Evolutionary conservation across 768 basidiomycete species (phyloP).

Genomic region (Boletus eberwhitei): DNA sequence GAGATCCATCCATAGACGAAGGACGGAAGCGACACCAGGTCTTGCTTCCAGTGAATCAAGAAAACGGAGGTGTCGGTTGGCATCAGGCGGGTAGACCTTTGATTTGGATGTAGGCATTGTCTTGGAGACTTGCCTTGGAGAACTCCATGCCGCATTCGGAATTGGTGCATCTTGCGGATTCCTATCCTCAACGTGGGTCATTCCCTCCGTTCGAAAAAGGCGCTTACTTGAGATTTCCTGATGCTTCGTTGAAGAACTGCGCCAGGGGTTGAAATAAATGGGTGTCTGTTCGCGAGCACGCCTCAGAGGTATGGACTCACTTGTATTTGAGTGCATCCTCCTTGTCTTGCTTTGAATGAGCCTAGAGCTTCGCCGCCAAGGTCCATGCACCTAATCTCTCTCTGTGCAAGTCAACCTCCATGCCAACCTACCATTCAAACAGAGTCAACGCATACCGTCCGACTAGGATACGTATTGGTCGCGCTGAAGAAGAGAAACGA

Average conservation of each 20-base stretch:
- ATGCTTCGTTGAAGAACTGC: constrained; percentile 40
- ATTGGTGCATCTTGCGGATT: constrained; percentile 34
- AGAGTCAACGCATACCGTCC: constrained; percentile 28
- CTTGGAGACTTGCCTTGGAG: constrained; percentile 38
- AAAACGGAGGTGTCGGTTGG: neutral
- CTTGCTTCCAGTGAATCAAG: constrained; percentile 9
- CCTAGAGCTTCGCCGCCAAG: constrained; percentile 38
- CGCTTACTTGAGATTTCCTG: constrained; percentile 36
- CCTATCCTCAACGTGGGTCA: constrained; percentile 11
- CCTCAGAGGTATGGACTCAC: constrained; percentile 20
- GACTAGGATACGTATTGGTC: constrained; percentile 30
- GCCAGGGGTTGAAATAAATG: neutral
- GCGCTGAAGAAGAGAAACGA: constrained; percentile 22
- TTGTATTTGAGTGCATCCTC: constrained; percentile 42
- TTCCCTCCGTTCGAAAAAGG: constrained; percentile 5
- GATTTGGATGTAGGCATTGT: constrained; percentile 42
- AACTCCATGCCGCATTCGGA: constrained; percentile 40
- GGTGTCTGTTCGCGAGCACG: neutral
- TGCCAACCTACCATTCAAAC: neutral
- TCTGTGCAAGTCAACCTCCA: constrained; percentile 23
- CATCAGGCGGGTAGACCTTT: constrained; percentile 35
- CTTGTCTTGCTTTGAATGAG: constrained; percentile 39
- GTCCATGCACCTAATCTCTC: constrained; percentile 45
- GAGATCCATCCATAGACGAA: constrained; percentile 13
- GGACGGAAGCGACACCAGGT: constrained; percentile 21